Evolutionary conservation across 106 monocot genomes (phyloP).

Genomic region (Dendrobium officinale): DNA sequence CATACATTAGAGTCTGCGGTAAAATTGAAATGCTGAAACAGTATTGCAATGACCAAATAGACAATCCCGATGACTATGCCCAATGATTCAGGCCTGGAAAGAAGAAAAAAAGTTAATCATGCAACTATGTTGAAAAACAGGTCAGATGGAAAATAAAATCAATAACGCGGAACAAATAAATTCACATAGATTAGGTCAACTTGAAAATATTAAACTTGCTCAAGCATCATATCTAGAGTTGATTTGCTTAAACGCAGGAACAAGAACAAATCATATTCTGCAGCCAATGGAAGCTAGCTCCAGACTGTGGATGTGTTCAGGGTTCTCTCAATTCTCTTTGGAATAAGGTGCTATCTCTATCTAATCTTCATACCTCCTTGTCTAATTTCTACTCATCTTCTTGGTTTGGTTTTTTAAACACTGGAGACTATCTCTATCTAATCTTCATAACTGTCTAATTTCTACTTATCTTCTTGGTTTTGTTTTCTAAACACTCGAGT

Average conservation of each 20-base stretch:
- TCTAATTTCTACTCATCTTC: background rate
- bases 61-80: constrained; percentile 87
- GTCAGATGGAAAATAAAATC: background rate
- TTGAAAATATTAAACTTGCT: background rate
- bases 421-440: background rate
- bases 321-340: background rate
- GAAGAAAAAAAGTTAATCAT: background rate
- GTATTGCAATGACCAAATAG: constrained; percentile 79
- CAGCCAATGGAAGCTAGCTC: background rate
- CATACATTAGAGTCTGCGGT: constrained; percentile 83
- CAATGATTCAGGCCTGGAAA: constrained; percentile 84
- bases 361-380: background rate
- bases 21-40: constrained; percentile 92
- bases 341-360: background rate
- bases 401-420: background rate
- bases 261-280: background rate
- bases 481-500: too few species aligned
- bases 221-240: background rate
- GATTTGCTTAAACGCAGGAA: background rate
- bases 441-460: background rate
- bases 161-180: background rate
- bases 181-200: background rate
- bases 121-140: background rate
- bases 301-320: background rate
- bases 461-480: background rate